Percentiles rank a stretch among this genome's conserved stretches.
phyloP scores from a whole-genome alignment of 768 basidiomycete genomes.

The button mushroom (Agaricus bisporus) region DNA sequence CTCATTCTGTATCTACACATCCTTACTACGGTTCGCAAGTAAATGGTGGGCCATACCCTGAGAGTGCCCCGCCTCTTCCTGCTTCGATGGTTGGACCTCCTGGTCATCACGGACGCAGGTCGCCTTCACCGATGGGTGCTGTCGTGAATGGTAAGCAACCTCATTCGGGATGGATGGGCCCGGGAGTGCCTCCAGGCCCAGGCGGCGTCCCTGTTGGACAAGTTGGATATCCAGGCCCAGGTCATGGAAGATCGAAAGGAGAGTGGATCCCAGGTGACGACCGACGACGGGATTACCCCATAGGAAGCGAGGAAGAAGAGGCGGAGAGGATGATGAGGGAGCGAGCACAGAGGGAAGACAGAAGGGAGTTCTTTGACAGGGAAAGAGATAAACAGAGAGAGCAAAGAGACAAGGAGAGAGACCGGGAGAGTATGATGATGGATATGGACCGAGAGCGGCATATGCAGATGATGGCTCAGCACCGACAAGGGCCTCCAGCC shows the following conservation, averaged over 20 bases:
- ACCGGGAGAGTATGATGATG: conserved; percentile 14
- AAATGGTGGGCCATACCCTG: conserved; percentile 13
- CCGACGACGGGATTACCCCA: conserved; percentile 22
- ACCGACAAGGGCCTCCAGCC: conserved; percentile 23
- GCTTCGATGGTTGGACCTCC: conserved; percentile 11
- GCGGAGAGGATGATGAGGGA: conserved; percentile 29
- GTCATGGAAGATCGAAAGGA: conserved; percentile 20
- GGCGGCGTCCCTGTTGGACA: conserved; percentile 20
- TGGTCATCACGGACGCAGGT: conserved; percentile 23
- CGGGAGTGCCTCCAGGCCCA: conserved; percentile 10
- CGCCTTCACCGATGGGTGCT: conserved; percentile 31
- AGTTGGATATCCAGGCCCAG: conserved; percentile 30
- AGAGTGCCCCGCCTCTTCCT: conserved; percentile 12
- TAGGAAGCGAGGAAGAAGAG: conserved; percentile 30
- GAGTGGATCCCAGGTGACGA: conserved; percentile 12
- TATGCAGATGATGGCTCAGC: conserved; percentile 18
- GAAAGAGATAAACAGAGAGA: conserved; percentile 25
- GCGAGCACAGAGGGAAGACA: conserved; percentile 23
- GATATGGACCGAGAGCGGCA: conserved; percentile 11
- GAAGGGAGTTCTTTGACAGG: conserved; percentile 22
- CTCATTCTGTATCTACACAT: conserved; percentile 25
- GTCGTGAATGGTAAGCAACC: conserved; percentile 20
- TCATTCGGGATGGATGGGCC: conserved; percentile 3
- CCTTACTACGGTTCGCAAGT: conserved; percentile 27
- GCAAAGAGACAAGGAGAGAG: conserved; percentile 21